phyloP scores from a whole-genome alignment of 768 basidiomycete species.

The Cubamyces lactineus region DNA sequence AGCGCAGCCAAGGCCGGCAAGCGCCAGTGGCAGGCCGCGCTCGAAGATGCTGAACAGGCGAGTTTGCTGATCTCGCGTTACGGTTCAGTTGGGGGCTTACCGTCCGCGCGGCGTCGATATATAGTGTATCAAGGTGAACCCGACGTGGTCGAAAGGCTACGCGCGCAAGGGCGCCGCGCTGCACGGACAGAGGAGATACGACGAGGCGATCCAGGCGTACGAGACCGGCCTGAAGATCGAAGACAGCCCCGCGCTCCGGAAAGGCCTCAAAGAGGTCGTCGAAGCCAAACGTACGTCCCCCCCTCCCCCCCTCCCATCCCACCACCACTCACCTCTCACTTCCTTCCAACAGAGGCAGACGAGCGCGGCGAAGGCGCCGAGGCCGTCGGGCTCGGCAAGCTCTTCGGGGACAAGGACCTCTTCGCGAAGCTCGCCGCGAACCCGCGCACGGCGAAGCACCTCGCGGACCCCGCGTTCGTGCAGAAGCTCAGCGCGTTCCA shows the following conservation, averaged over 20 bases:
- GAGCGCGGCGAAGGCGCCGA: constrained; percentile 44
- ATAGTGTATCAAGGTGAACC: constrained; percentile 79
- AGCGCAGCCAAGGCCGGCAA: constrained; percentile 91
- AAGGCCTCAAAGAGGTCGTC: constrained; percentile 87
- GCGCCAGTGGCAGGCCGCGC: constrained; percentile 72
- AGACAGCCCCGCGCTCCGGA: constrained; percentile 78
- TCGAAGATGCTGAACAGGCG: constrained; percentile 91
- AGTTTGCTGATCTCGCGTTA: too few species aligned
- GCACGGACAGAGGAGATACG: constrained; percentile 78
- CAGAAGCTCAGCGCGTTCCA: constrained; percentile 75
- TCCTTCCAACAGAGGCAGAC: constrained; percentile 38
- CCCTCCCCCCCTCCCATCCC: not conserved
- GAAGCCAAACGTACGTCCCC: constrained; percentile 71
- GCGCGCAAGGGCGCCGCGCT: constrained; percentile 92
- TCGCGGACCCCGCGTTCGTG: constrained; percentile 83
- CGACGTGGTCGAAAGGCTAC: constrained; percentile 88
- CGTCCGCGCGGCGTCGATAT: not conserved
- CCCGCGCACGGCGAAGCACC: constrained; percentile 81
- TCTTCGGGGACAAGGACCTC: constrained; percentile 86
- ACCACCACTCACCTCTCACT: constrained; percentile 25
- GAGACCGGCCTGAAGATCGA: constrained; percentile 81
- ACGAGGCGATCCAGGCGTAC: constrained; percentile 84
- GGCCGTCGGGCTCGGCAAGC: constrained; percentile 64
- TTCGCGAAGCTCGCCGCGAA: constrained; percentile 83
- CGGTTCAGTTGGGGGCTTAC: too few species aligned